Conservation (phyloP, 306 rosid genomes). For the Quercus ilex region DNA sequence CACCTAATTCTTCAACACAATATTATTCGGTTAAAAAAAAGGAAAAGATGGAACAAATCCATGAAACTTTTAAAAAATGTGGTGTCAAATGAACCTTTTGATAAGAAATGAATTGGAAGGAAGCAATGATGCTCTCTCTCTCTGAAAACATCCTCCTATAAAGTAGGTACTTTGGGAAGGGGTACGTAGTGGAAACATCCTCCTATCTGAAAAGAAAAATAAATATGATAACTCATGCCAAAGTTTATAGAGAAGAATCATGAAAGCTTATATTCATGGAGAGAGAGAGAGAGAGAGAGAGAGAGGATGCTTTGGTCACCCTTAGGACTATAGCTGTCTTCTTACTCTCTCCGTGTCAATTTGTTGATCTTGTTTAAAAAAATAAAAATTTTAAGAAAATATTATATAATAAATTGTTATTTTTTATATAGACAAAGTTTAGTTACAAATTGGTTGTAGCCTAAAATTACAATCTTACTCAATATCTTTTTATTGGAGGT, state of each 20-base stretch:
- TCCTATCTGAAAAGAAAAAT: neutral
- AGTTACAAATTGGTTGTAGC: too few species aligned
- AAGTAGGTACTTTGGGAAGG: neutral
- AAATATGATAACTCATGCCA: neutral
- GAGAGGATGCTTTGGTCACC: neutral
- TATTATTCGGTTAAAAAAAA: conserved; percentile 12
- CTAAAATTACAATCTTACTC: fast-evolving
- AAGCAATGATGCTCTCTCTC: conserved; percentile 16
- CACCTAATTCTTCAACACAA: conserved; percentile 13
- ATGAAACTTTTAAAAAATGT: conserved; percentile 21
- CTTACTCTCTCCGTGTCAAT: neutral
- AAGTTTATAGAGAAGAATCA: conserved; percentile 4
- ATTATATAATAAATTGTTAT: too few species aligned
- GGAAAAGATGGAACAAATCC: conserved; percentile 10
- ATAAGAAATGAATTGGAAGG: conserved; percentile 4
- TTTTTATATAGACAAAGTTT: too few species aligned
- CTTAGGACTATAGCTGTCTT: neutral
- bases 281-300: too few species aligned
- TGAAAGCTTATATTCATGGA: neutral
- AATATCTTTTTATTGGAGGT: too few species aligned
- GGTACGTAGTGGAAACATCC: conserved; percentile 35
- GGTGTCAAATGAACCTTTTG: conserved; percentile 28
- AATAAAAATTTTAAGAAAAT: too few species aligned
- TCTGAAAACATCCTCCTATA: too few species aligned
- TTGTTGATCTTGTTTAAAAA: too few species aligned